Evolutionary conservation across 768 basidiomycete genomes (phyloP).

Genomic region (Termitomyces sp.): DNA sequence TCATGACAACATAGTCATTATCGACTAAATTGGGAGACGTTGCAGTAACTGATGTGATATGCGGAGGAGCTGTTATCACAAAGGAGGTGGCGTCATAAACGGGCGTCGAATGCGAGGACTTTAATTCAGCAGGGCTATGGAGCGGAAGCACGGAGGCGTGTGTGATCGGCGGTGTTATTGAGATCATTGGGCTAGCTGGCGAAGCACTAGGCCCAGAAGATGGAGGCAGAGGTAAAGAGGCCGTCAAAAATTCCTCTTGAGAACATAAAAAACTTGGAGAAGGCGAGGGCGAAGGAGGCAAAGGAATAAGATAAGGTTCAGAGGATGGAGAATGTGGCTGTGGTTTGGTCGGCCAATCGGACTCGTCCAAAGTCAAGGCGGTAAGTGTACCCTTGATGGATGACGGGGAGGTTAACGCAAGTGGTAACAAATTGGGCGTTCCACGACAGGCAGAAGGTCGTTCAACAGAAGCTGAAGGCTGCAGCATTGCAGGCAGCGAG

Average conservation of each 20-base stretch:
- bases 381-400: slow-evolving; percentile 1
- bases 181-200: slow-evolving; percentile 9
- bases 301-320: slow-evolving; percentile 16
- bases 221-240: slow-evolving; percentile 19
- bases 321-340: background rate
- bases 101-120: slow-evolving; percentile 25
- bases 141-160: slow-evolving; percentile 6
- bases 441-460: background rate
- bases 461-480: slow-evolving; percentile 6
- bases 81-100: slow-evolving; percentile 30
- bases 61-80: slow-evolving; percentile 23
- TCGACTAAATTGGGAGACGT: slow-evolving; percentile 9
- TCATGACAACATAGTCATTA: slow-evolving; percentile 27
- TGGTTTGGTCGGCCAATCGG: background rate
- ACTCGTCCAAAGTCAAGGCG: background rate
- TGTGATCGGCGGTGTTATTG: slow-evolving; percentile 14
- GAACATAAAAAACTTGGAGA: slow-evolving; percentile 1
- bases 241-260: slow-evolving; percentile 1
- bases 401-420: background rate
- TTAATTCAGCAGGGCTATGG: slow-evolving; percentile 18
- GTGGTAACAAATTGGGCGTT: background rate
- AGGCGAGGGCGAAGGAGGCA: slow-evolving; percentile 17
- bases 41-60: slow-evolving; percentile 17
- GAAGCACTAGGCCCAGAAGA: slow-evolving; percentile 10
- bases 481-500: slow-evolving; percentile 8